phyloP scores from a whole-genome alignment of 495 filamentous ascomycete genomes.

The Beverwykella pulmonaria region DNA sequence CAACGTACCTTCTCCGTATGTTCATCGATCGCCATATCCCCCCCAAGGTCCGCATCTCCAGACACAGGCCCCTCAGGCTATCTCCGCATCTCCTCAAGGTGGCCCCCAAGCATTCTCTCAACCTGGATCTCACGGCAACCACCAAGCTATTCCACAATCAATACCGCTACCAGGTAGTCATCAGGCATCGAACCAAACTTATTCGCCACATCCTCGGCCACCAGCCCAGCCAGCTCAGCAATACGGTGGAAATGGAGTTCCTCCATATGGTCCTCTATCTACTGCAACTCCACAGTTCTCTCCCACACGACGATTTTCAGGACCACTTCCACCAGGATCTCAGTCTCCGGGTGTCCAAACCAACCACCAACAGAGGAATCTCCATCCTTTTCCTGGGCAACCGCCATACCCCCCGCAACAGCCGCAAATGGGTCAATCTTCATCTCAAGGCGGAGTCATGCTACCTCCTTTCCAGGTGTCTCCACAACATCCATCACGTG shows the following conservation, averaged over 20 bases:
- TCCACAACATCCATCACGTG: constrained; percentile 36
- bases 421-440: constrained; percentile 28
- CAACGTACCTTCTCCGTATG: constrained; percentile 13
- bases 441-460: constrained; percentile 44
- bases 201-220: constrained; percentile 13
- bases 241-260: constrained; percentile 35
- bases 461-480: constrained; percentile 47
- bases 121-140: not conserved
- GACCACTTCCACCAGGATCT: not conserved
- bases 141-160: not conserved
- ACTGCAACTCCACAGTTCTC: constrained; percentile 13
- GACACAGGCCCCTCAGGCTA: not conserved
- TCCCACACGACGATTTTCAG: constrained; percentile 29
- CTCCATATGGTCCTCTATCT: constrained; percentile 35
- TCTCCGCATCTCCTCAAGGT: not conserved
- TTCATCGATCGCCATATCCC: constrained; percentile 42
- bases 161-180: constrained; percentile 12
- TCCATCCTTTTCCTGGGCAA: constrained; percentile 34
- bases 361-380: constrained; percentile 29
- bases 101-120: too few relatives aligned
- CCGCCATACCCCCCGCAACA: constrained; percentile 25
- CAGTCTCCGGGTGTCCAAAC: constrained; percentile 25
- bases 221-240: constrained; percentile 12
- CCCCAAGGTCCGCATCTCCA: constrained; percentile 28
- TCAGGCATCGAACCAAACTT: constrained; percentile 26